These are phyloP conservation scores for Penicillium verrucosum DNA, from an alignment of 2,329 filamentous ascomycete genomes.

Conservation along the genomic window DNA sequence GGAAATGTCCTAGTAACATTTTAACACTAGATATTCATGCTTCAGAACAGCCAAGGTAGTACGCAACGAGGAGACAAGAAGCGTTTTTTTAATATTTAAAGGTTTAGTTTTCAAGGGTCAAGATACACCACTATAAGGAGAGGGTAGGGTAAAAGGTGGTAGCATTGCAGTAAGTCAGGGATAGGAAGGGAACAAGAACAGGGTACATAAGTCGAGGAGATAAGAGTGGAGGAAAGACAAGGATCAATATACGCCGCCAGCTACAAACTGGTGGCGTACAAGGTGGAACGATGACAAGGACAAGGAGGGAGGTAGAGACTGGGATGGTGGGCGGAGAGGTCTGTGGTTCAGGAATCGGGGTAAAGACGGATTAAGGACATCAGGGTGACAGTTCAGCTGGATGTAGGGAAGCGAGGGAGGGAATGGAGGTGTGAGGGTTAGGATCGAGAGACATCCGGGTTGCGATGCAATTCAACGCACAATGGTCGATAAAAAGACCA, in stretches of 20 bases:
- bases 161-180: conserved; percentile 4
- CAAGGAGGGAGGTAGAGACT: conserved; percentile 3
- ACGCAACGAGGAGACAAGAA: neutral
- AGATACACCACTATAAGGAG: conserved; percentile 3
- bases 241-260: conserved; percentile 4
- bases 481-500: conserved; percentile 15
- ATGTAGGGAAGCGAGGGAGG: conserved; percentile 1
- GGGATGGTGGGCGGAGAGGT: conserved; percentile 1
- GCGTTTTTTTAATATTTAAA: conserved; percentile 8
- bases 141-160: conserved; percentile 1
- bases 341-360: neutral
- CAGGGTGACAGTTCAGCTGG: conserved; percentile 4
- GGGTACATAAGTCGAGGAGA: conserved; percentile 1
- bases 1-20: neutral
- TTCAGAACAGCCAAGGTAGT: neutral
- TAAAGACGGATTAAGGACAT: conserved; percentile 4
- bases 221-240: conserved; percentile 3
- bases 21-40: neutral
- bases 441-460: conserved; percentile 13
- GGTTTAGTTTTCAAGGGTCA: conserved; percentile 3
- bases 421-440: neutral
- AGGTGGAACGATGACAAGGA: conserved; percentile 5
- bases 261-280: neutral
- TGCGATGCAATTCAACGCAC: conserved; percentile 21
- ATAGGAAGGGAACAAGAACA: neutral